phyloP scores from a whole-genome alignment of 2,329 filamentous ascomycete genomes.

The Hypoxylon sp. region DNA sequence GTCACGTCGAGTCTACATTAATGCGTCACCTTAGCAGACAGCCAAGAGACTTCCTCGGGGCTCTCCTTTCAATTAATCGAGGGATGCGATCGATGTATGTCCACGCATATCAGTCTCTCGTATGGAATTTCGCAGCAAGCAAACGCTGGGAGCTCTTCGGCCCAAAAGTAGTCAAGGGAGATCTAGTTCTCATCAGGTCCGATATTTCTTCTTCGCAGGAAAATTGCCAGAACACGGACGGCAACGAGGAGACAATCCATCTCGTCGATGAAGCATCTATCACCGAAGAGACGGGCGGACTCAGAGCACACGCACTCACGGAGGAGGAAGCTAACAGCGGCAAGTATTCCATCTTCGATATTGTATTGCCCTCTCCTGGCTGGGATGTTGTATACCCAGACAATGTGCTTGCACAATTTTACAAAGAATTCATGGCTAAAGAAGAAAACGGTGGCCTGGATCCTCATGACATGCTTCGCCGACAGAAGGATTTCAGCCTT shows the following conservation, averaged over 20 bases:
- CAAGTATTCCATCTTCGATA: conserved; percentile 83
- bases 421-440: conserved; percentile 86
- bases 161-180: conserved; percentile 80
- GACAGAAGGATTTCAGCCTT: conserved; percentile 88
- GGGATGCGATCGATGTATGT: conserved; percentile 93
- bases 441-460: conserved; percentile 82
- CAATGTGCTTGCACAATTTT: conserved; percentile 87
- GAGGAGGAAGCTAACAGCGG: conserved; percentile 83
- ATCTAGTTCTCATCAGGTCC: conserved; percentile 75
- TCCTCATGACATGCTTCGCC: conserved; percentile 87
- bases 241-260: conserved; percentile 75
- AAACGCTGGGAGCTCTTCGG: conserved; percentile 84
- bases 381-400: conserved; percentile 88
- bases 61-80: conserved; percentile 82
- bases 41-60: conserved; percentile 79
- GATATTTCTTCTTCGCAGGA: conserved; percentile 51
- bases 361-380: conserved; percentile 92
- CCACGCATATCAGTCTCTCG: conserved; percentile 93
- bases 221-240: conserved; percentile 67
- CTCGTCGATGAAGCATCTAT: conserved; percentile 67
- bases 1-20: conserved; percentile 81
- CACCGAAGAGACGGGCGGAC: conserved; percentile 59
- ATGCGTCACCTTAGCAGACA: conserved; percentile 78
- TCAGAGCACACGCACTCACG: conserved; percentile 76
- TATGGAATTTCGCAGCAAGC: conserved; percentile 91